Conservation (phyloP, 2,329 filamentous ascomycete genomes). For the Diaporthe vexans region DNA sequence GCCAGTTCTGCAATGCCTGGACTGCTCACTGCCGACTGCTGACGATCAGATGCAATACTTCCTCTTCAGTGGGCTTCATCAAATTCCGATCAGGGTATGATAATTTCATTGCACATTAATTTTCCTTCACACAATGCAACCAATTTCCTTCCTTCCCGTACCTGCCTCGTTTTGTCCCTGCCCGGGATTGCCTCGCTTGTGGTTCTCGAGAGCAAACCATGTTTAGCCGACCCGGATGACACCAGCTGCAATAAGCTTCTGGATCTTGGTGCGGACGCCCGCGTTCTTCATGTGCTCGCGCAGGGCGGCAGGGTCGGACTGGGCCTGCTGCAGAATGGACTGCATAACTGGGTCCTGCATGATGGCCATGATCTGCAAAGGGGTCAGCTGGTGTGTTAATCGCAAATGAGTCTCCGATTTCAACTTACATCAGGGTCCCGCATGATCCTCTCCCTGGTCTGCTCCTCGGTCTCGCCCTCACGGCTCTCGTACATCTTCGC, state of each 20-base stretch:
- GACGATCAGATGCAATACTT: neutral
- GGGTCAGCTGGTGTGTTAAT: slow-evolving; percentile 15
- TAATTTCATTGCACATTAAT: slow-evolving; percentile 38
- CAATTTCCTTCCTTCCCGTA: neutral
- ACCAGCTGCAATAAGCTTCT: slow-evolving; percentile 93
- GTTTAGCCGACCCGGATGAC: slow-evolving; percentile 82
- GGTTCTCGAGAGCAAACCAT: neutral
- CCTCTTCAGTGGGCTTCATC: neutral
- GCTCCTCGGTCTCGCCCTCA: slow-evolving; percentile 95
- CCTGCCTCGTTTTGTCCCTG: neutral
- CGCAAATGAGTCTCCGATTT: no score
- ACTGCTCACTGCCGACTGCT: neutral
- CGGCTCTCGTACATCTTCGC: slow-evolving; percentile 90
- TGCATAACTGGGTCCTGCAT: slow-evolving; percentile 99
- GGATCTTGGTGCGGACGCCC: slow-evolving; percentile 86
- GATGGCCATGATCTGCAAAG: slow-evolving; percentile 81
- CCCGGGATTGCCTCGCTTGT: neutral
- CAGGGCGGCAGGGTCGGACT: slow-evolving; percentile 90
- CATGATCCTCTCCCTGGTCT: slow-evolving; percentile 92
- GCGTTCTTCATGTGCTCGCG: slow-evolving; percentile 98
- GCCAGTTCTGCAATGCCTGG: neutral
- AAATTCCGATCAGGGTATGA: slow-evolving; percentile 35
- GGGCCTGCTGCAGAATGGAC: slow-evolving; percentile 95
- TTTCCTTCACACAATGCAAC: neutral
- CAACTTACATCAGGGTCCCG: slow-evolving; percentile 87